Evolutionary conservation across 352 stramenopile genomes (phyloP).

Genomic region (Phytophthora hibernalis): DNA sequence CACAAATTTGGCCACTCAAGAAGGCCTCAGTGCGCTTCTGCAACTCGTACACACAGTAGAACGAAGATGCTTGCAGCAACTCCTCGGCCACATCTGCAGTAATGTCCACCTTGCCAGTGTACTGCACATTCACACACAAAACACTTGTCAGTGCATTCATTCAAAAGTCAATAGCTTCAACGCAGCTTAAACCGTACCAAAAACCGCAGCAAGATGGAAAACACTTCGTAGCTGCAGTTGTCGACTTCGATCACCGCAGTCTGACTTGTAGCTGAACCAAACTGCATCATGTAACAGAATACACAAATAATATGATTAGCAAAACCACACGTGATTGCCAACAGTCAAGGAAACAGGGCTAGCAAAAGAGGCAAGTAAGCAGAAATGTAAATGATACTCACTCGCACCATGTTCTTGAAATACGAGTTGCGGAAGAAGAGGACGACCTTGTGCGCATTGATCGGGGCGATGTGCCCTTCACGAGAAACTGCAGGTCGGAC

Average conservation of each 20-base stretch:
- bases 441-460: constrained; percentile 91
- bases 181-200: constrained; percentile 53
- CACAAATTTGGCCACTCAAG: constrained; percentile 77
- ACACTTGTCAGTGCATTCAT: constrained; percentile 13
- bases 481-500: constrained; percentile 87
- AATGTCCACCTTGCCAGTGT: constrained; percentile 89
- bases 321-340: not conserved
- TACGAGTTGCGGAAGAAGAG: constrained; percentile 92
- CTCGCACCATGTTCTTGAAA: constrained; percentile 93
- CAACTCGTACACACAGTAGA: constrained; percentile 87
- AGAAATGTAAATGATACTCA: constrained; percentile 57
- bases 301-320: constrained; percentile 24
- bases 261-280: constrained; percentile 81
- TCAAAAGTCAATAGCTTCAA: not conserved
- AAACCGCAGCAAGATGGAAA: constrained; percentile 85
- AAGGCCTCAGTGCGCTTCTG: constrained; percentile 88
- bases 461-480: constrained; percentile 87
- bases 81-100: constrained; percentile 84
- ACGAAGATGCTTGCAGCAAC: constrained; percentile 76
- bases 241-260: constrained; percentile 90
- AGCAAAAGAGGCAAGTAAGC: not conserved
- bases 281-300: constrained; percentile 48
- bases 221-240: constrained; percentile 91
- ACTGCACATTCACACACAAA: constrained; percentile 53
- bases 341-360: not conserved